Evolutionary conservation across 2,329 filamentous ascomycete species (phyloP), one percentile per base, ranked within the genome.

Genomic region (Neurospora sp.): DNA sequence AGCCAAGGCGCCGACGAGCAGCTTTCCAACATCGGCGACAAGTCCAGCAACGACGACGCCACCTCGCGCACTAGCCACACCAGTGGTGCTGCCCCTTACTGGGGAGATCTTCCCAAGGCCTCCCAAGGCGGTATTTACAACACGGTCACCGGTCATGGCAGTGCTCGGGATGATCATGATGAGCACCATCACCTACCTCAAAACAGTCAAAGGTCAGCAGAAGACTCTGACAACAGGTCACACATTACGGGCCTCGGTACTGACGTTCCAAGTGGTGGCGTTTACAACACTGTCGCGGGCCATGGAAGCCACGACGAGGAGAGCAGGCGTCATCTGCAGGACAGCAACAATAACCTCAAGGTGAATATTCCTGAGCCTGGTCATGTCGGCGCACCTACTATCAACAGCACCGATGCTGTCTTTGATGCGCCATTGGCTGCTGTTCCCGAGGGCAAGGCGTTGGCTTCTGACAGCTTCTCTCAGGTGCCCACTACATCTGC

Each of bases 71-170:
- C 67, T 19, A 41, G 67, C 15, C 6, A 62, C 12, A 66, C 39
- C 46, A 23, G 65, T 23, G 46, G 52, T 2, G 19, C 69, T 2
- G 28, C 74, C 2, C 72, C 73, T 5, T 75, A 75, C 70, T 75
- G 74, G 74, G 74, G 75, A 37, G 62, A 67, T n/a, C 70, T 75
- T 10, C 74, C 74, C 41, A 73, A 72, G 66, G 72, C 70, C 8
- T 15, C 67, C 5, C 46, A 67, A 8, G 72, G 74, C 15, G 74
- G 74, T 4, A 73, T 75, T 28, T 75, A 75, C 67, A 75, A 75
- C 67, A 73, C 73, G 1, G 74, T 75, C 17, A 72, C 69, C 5
- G 74, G 74, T 41, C 74, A 75, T 40, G 74, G 74, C 36, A 75
- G 74, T 66, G 52, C 72, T 12, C 68, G 43, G 2, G 73, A 75